Evolutionary conservation across 495 filamentous ascomycete species (phyloP), one percentile per base, ranked within the genome.

Genomic region (Saxispiralis lemnorum): DNA sequence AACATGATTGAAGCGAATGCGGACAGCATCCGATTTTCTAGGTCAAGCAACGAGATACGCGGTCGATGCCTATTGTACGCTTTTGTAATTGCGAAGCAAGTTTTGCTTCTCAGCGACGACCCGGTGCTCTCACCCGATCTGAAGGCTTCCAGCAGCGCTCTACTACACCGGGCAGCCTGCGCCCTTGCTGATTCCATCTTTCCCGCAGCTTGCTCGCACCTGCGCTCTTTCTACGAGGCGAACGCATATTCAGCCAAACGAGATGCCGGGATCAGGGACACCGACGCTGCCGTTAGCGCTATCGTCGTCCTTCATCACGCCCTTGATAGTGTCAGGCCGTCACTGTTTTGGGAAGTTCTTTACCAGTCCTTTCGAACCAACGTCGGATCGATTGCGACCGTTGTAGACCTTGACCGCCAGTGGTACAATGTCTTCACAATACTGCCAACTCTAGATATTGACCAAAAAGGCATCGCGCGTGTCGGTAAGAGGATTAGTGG

Each of bases 371-470:
- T 78, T 46, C 41, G 13, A 2, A n/a, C n/a, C 0, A 17, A 34
- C 13, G 18, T 16, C 6, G 7, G 24, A 17, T 12, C 30, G 6
- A 5, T 47, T 9, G 17, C 32, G 11, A 15, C 35, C 6, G 46
- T 49, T 12, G 19, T 14, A 1, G 37, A 19, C 11, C 68, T 92
- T 30, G 89, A 97, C 54, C 56, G 56, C 6, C 58, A 67, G 7
- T 97, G 89, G 89, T 68, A 69, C 31, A 61, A 66, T n/a, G 47
- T 85, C 33, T 92, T 88, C 51, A 74, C 72, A 0, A 56, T 84
- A 1, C 60, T 93, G 10, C 88, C 89, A 2, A 64, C 88, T 3
- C 62, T 72, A 16, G 85, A 93, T 48, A 69, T 97, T 38, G 78
- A 95, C 56, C 56, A 58, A 14, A 56, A 62, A 49, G 88, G 88